Conservation (phyloP, 305 asterid species). For the Withania somnifera region DNA sequence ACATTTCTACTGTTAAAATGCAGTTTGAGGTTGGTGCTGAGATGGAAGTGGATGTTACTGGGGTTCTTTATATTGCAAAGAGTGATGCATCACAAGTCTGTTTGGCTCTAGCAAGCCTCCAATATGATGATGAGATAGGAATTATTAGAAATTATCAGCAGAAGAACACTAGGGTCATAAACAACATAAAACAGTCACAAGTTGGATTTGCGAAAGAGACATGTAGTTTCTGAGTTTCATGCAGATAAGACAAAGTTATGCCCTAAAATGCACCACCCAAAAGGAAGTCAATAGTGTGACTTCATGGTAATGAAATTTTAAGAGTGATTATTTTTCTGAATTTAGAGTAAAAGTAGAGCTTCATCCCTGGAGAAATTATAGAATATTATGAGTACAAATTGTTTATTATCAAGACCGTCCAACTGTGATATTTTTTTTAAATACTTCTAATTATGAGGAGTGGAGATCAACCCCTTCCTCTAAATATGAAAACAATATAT, state of each 20-base stretch:
- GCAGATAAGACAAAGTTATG: not conserved
- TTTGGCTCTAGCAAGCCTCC: constrained; percentile 77
- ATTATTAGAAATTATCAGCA: constrained; percentile 89
- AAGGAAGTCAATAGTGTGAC: not conserved
- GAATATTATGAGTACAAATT: not conserved
- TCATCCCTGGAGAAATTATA: not conserved
- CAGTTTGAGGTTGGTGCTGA: constrained; percentile 52
- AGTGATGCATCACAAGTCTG: constrained; percentile 79
- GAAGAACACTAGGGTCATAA: constrained; percentile 61
- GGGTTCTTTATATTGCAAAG: constrained; percentile 55
- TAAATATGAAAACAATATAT: not conserved
- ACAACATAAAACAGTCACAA: constrained; percentile 48
- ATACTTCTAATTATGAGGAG: not conserved
- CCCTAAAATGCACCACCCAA: not conserved
- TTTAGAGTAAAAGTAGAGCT: not conserved
- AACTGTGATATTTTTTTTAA: not conserved
- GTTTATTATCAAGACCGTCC: not conserved
- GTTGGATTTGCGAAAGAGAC: constrained; percentile 79
- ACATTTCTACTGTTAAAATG: constrained; percentile 48
- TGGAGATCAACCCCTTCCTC: not conserved
- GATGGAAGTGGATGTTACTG: constrained; percentile 56
- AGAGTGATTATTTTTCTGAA: not conserved
- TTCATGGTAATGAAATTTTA: not conserved
- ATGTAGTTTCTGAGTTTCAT: constrained; percentile 34
- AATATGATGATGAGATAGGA: constrained; percentile 57